These are phyloP conservation scores for Apiospora sp. DNA, from an alignment of 2,329 filamentous ascomycete species.

Conservation along the genomic window DNA sequence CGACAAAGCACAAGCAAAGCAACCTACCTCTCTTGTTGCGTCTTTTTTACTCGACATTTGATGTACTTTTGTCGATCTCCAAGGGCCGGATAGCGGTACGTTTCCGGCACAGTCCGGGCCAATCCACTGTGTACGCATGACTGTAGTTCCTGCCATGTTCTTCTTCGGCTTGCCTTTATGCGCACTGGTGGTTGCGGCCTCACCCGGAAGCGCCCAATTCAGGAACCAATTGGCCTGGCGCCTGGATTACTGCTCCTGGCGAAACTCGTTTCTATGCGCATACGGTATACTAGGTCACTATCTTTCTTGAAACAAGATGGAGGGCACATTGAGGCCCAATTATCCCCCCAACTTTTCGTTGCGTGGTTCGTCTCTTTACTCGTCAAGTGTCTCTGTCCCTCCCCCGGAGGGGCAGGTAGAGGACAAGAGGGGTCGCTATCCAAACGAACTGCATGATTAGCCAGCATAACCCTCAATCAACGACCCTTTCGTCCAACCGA, in stretches of 20 bases:
- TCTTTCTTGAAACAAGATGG: conserved; percentile 24
- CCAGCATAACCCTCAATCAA: conserved; percentile 5
- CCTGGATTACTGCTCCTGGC: conserved; percentile 6
- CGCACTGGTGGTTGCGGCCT: conserved; percentile 30
- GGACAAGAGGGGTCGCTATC: conserved; percentile 12
- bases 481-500: conserved; percentile 15
- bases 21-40: not conserved
- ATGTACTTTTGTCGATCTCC: not conserved
- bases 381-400: not conserved
- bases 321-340: conserved; percentile 28
- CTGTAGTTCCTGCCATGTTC: conserved; percentile 6
- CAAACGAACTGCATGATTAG: conserved; percentile 22
- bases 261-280: not conserved
- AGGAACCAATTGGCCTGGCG: conserved; percentile 35
- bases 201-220: conserved; percentile 36
- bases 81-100: conserved; percentile 3
- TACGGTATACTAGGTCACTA: not conserved
- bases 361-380: conserved; percentile 7
- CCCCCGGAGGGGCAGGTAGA: conserved; percentile 10
- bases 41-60: not conserved
- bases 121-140: not conserved
- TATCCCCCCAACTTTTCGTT: conserved; percentile 11
- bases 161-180: conserved; percentile 11
- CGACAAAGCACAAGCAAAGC: not conserved
- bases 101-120: not conserved